Evolutionary conservation across 371 early-diverging fungal species (phyloP).

Genomic region (Mucor racemosus): DNA sequence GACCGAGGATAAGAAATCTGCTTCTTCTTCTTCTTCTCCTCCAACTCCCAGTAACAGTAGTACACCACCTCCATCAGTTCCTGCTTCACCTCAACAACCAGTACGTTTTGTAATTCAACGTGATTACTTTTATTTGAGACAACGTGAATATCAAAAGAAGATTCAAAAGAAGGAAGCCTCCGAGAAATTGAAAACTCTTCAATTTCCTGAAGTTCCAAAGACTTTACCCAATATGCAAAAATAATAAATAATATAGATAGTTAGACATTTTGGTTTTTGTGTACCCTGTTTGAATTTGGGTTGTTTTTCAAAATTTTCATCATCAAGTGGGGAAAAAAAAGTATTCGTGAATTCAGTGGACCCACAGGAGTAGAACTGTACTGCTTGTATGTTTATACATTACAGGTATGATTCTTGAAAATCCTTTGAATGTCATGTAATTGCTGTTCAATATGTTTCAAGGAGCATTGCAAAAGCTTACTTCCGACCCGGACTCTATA

Average conservation of each 20-base stretch:
- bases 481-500: conserved; percentile 7
- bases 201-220: conserved; percentile 64
- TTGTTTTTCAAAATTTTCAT: too few species aligned
- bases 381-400: too few species aligned
- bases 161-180: conserved; percentile 48
- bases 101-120: conserved; percentile 55
- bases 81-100: conserved; percentile 26
- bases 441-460: too few species aligned
- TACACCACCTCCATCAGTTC: background rate
- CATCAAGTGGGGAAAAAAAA: too few species aligned
- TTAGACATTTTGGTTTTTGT: too few species aligned
- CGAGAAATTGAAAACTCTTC: conserved; percentile 45
- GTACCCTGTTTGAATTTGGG: too few species aligned
- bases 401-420: too few species aligned
- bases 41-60: background rate
- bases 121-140: conserved; percentile 62
- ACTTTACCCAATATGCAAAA: conserved; percentile 7
- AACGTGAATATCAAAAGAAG: conserved; percentile 52
- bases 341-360: too few species aligned
- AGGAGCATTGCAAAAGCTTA: background rate
- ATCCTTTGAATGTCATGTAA: too few species aligned
- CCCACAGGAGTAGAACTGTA: too few species aligned
- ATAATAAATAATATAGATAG: background rate
- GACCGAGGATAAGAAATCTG: conserved; percentile 9
- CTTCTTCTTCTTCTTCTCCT: too few species aligned